phyloP scores from a whole-genome alignment of 345 rosid genomes.

The Geranium rotundifolium region DNA sequence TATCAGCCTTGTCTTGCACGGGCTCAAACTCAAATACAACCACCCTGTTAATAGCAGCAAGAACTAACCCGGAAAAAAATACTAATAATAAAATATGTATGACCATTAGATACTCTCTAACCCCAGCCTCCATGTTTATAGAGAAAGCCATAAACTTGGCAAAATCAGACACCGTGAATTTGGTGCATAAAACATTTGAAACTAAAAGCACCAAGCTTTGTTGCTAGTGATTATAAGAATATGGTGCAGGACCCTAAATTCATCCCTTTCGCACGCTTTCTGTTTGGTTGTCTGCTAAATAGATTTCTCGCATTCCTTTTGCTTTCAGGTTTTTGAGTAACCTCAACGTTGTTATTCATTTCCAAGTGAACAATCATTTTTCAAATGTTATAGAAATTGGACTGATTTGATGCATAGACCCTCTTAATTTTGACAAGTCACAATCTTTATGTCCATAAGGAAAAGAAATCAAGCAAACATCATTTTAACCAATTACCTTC shows the following conservation, averaged over 20 bases:
- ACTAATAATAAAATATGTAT: background rate
- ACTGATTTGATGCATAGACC: background rate
- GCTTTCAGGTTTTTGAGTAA: background rate
- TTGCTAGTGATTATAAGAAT: too few species aligned
- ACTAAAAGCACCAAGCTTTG: too few species aligned
- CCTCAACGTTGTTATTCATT: background rate
- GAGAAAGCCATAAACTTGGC: background rate
- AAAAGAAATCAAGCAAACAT: slow-evolving; percentile 9
- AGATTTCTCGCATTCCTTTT: background rate
- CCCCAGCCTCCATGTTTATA: too few species aligned
- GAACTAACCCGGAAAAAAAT: background rate
- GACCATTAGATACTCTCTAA: background rate
- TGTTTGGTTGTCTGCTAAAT: background rate
- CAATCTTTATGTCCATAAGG: background rate
- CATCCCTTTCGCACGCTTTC: background rate
- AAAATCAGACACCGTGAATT: background rate
- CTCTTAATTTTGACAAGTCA: background rate
- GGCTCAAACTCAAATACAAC: slow-evolving; percentile 11
- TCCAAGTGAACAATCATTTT: background rate
- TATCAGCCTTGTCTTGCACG: slow-evolving; percentile 24
- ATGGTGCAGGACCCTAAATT: background rate
- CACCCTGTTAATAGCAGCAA: slow-evolving; percentile 9
- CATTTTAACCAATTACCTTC: slow-evolving; percentile 47
- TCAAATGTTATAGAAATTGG: background rate
- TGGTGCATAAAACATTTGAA: background rate